Conservation (phyloP, 768 basidiomycete genomes). For the Amanita brunnescens region DNA sequence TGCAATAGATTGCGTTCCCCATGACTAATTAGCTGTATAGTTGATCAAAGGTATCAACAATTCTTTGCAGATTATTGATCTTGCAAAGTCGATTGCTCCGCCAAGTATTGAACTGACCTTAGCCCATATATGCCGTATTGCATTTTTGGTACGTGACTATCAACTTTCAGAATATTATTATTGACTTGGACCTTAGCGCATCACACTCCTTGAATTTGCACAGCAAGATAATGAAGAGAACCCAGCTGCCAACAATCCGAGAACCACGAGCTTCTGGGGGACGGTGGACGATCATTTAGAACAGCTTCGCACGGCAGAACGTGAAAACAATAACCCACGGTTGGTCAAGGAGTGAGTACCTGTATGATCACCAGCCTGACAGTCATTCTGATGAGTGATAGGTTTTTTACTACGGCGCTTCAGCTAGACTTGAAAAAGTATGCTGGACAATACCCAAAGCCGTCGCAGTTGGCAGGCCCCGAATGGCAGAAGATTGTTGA, state of each 20-base stretch:
- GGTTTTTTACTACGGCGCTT: not conserved
- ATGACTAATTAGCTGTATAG: too few species aligned
- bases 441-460: not conserved
- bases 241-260: not conserved
- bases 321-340: not conserved
- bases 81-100: not conserved
- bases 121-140: not conserved
- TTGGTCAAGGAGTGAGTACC: not conserved
- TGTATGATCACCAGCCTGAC: not conserved
- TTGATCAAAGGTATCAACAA: too few species aligned
- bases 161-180: too few species aligned
- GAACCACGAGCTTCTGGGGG: not conserved
- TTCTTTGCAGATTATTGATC: not conserved
- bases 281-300: not conserved
- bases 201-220: not conserved
- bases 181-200: not conserved
- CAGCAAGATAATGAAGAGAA: not conserved
- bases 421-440: not conserved
- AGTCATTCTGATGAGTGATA: not conserved
- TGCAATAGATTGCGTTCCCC: too few species aligned
- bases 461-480: not conserved
- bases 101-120: not conserved
- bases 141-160: not conserved
- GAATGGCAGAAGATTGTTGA: conserved; percentile 2
- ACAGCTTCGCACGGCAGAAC: not conserved